Conservation (phyloP, 257 asterid species). For the Jacaranda mimosifolia region DNA sequence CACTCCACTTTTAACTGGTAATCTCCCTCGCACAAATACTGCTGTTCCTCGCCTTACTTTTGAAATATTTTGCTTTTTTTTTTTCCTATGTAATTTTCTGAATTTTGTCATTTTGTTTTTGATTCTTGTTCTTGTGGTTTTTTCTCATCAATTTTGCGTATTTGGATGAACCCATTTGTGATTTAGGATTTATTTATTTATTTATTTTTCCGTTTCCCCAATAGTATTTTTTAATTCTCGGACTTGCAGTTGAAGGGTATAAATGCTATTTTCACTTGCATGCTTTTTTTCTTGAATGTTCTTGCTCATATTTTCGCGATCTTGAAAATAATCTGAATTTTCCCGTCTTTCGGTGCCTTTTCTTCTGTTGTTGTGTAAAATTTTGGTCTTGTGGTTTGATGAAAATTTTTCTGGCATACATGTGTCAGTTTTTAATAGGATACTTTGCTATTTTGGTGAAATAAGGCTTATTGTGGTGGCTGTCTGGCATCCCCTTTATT, state of each 20-base stretch:
- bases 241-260: background rate
- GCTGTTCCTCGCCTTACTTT: background rate
- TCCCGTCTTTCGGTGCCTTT: conserved; percentile 15
- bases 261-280: background rate
- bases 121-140: background rate
- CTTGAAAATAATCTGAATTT: background rate
- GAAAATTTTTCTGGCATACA: background rate
- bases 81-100: conserved; percentile 16
- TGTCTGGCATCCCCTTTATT: background rate
- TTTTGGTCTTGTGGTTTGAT: background rate
- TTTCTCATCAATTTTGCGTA: background rate
- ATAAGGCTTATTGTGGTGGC: background rate
- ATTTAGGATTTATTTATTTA: conserved; percentile 7
- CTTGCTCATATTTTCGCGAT: conserved; percentile 25
- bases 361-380: background rate
- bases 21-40: conserved; percentile 5
- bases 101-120: conserved; percentile 6
- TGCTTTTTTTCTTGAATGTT: background rate
- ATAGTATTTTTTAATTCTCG: too few species aligned
- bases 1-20: too few species aligned
- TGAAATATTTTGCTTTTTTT: conserved; percentile 1
- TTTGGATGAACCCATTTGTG: conserved; percentile 10
- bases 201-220: too few species aligned
- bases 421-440: background rate
- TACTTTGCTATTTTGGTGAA: background rate